Conservation (phyloP, 345 rosid species). For the Lepidium didymum region DNA sequence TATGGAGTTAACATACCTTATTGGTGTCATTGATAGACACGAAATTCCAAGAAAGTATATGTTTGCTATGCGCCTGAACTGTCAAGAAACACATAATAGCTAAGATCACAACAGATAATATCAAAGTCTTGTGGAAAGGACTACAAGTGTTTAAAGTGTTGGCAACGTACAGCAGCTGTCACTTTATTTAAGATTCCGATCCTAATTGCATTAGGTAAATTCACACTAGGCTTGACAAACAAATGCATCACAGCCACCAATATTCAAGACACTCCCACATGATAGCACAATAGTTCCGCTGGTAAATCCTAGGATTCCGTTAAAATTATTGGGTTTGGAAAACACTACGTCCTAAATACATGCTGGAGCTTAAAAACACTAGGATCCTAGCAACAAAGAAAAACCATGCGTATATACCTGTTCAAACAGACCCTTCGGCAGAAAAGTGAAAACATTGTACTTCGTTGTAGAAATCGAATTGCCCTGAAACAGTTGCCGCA, state of each 20-base stretch:
- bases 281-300: background rate
- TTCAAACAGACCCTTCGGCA: constrained; percentile 97
- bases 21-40: constrained; percentile 87
- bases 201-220: background rate
- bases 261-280: background rate
- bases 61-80: constrained; percentile 99
- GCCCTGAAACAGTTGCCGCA: constrained; percentile 45
- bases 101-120: constrained; percentile 7
- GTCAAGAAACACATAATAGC: constrained; percentile 42
- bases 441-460: constrained; percentile 89
- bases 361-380: background rate
- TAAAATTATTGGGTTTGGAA: background rate
- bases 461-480: constrained; percentile 93
- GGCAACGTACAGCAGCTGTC: background rate
- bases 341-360: background rate
- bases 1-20: constrained; percentile 48
- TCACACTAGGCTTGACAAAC: background rate
- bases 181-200: background rate
- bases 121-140: background rate
- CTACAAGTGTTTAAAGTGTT: background rate
- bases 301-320: background rate
- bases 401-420: constrained; percentile 48
- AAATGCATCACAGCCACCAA: background rate
- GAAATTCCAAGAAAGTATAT: constrained; percentile 92
- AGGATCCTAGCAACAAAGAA: background rate